A percentile compares a stretch with the other conserved stretches of the same genome.
Conservation (phyloP, 352 stramenopile species). For the Pythium aphanidermatum region DNA sequence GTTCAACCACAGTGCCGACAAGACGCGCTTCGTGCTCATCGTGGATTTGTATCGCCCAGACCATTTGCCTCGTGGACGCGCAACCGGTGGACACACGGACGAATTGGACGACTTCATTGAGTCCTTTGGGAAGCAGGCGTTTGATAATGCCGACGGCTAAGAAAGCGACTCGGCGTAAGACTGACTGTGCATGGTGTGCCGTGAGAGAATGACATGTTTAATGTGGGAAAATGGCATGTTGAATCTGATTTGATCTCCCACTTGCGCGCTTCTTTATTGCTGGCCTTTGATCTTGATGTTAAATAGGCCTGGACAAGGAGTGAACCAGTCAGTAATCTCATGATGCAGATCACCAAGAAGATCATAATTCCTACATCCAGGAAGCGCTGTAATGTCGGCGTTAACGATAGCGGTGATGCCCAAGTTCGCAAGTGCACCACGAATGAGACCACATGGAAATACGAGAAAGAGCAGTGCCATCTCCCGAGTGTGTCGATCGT, state of each 20-base stretch:
- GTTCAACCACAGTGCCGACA: constrained; percentile 67
- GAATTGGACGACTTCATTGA: constrained; percentile 89
- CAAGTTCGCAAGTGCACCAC: constrained; percentile 92
- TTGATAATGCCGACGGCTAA: constrained; percentile 14
- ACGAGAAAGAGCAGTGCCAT: constrained; percentile 92
- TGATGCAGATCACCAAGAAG: not conserved
- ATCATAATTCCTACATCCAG: constrained; percentile 73
- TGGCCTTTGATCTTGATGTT: constrained; percentile 87
- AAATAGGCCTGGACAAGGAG: constrained; percentile 73
- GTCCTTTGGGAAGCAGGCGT: constrained; percentile 55
- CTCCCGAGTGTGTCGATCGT: constrained; percentile 81
- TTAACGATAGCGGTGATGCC: constrained; percentile 94
- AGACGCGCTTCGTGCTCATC: constrained; percentile 78
- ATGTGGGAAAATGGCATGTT: too few relatives aligned
- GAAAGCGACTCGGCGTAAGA: not conserved
- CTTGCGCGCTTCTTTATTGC: too few relatives aligned
- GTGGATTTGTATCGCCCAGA: constrained; percentile 84
- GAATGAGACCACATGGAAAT: constrained; percentile 94
- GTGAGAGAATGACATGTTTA: too few relatives aligned
- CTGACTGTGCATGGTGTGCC: too few relatives aligned
- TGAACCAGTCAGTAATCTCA: constrained; percentile 1
- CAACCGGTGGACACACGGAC: constrained; percentile 78
- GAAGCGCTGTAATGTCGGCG: constrained; percentile 89
- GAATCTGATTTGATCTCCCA: too few relatives aligned
- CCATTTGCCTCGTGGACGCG: constrained; percentile 68